Base-by-base conservation (phyloP, 331 rosid genomes). In the Pyrus hybrid region DNA sequence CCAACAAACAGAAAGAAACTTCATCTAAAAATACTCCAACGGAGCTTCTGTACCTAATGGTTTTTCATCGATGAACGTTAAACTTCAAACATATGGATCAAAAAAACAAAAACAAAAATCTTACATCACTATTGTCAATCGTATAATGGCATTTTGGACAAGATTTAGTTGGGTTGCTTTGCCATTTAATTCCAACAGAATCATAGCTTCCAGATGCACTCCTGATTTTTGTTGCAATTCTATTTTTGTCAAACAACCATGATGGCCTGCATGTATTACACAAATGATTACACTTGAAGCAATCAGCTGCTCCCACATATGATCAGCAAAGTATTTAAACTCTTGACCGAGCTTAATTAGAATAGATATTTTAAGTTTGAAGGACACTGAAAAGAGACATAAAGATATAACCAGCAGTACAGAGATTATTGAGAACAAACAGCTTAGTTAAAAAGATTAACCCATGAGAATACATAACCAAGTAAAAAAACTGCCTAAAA, bases 171-270 rank as follows among this genome's bases (percentile, higher is more conserved):
- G 98, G 98, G 78, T 93, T 89, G 87, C 91, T 93, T 76, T 89
- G 88, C 92, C 96, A 93, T 73, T 75, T 73, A 43, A 86, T 80
- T 56, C 76, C 67, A 37, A 54, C 83, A 41, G 87, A 82, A 69
- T 86, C 85, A 81, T 77, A 77, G 13, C 81, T 57, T 32, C 87
- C 87, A 45, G 91, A 86, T 54, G 98, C 96, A 79, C 87, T 74
- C 87, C 85, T 93, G 79, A 91, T 93, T 84, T 93, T 93, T 22
- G 98, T 89, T 7, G 98, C 98, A 33, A 93, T 86, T 86, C 97
- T 84, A 63, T 86, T 88, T 75, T 87, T 84, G 83, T 88, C 96
- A 67, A 91, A 87, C 85, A 91, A 74, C 96, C 96, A 91, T 22
- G 96, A 85, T 32, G 91, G 68, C 32, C 93, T 91, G 89, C 86